Evolutionary conservation across 2,329 filamentous ascomycete species (phyloP), one percentile per base, ranked within the genome.

Genomic region (Cladosporium austrohemisphaericum): DNA sequence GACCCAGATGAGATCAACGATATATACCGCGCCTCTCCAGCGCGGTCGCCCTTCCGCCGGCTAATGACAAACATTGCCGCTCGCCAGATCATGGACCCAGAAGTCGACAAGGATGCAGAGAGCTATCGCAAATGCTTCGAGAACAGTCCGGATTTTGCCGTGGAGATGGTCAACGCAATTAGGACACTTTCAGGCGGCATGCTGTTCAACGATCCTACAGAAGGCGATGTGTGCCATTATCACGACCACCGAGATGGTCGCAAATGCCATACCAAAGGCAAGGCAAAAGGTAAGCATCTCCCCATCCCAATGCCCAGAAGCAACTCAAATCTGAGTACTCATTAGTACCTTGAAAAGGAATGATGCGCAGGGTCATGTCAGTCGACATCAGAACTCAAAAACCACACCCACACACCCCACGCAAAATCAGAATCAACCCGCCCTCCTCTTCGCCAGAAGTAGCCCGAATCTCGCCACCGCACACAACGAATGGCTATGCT

Each of bases 71-170:
- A 69, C 53, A 79, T 79, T 40, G 76, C 76, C n/a, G 76, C 76
- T 4, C 66, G 76, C 20, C 76, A 79, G 62, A 76, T 79, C 52
- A 79, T 79, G 76, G 76, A 78, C 55, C 76, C 76, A 0, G 74
- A 71, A 23, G 71, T 65, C 47, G 68, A 76, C 33, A 70, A 71
- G 50, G 70, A 77, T 57, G 71, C 75, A 3, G 68, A 72, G 20
- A 69, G 67, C 3, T 79, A 79, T 55, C 70, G 71, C 29, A 64
- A 66, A 32, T 78, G 75, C 56, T 77, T 79, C 59, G 67, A 71
- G 23, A 63, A 67, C 52, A 75, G 70, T 54, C 65, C 75, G 1
- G 73, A 76, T 50, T 79, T 79, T 48, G 75, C 76, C 9, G 63
- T 79, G 28, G 76, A 78, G 41, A 69, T 79, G 48, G 67, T 79